Conservation (phyloP, 2,329 filamentous ascomycete genomes). For the Plectosphaerella plurivora region DNA sequence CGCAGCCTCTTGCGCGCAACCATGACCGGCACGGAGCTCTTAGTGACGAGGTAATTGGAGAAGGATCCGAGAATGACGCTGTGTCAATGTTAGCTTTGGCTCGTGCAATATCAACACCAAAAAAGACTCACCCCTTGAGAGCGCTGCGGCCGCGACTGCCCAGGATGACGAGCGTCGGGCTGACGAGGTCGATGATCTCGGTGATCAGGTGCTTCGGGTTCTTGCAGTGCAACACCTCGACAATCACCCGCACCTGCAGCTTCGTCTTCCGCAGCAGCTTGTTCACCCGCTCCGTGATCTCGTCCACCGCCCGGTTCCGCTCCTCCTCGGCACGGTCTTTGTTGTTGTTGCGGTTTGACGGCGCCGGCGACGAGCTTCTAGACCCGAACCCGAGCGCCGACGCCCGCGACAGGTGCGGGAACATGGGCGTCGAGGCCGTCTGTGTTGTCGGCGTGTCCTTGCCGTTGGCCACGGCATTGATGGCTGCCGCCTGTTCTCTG, state of each 20-base stretch:
- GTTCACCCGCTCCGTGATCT: conserved; percentile 81
- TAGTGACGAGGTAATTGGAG: conserved; percentile 94
- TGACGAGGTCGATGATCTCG: conserved; percentile 91
- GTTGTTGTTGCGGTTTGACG: conserved; percentile 43
- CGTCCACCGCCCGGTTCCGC: conserved; percentile 72
- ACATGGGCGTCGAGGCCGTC: conserved; percentile 21
- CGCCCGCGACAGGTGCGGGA: conserved; percentile 19
- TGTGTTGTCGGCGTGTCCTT: conserved; percentile 22
- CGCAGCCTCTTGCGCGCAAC: conserved; percentile 86
- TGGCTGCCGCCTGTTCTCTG: conserved; percentile 68
- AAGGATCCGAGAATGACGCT: conserved; percentile 94
- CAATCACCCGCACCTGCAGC: conserved; percentile 85
- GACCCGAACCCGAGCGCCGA: conserved; percentile 32
- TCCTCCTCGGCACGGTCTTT: conserved; percentile 68
- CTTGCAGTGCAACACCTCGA: conserved; percentile 98
- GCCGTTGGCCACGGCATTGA: conserved; percentile 56
- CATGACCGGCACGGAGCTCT: conserved; percentile 97
- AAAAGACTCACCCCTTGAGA: conserved; percentile 73
- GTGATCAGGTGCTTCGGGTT: conserved; percentile 94
- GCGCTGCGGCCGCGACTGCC: conserved; percentile 88
- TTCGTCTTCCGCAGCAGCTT: conserved; percentile 84
- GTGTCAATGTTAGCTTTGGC: conserved; percentile 22
- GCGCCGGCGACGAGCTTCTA: conserved; percentile 40
- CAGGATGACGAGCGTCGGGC: conserved; percentile 87
- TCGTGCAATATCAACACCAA: background rate